These are phyloP conservation scores for Cercospora janseana DNA, from an alignment of 2,329 filamentous ascomycete genomes.

Conservation along the genomic window DNA sequence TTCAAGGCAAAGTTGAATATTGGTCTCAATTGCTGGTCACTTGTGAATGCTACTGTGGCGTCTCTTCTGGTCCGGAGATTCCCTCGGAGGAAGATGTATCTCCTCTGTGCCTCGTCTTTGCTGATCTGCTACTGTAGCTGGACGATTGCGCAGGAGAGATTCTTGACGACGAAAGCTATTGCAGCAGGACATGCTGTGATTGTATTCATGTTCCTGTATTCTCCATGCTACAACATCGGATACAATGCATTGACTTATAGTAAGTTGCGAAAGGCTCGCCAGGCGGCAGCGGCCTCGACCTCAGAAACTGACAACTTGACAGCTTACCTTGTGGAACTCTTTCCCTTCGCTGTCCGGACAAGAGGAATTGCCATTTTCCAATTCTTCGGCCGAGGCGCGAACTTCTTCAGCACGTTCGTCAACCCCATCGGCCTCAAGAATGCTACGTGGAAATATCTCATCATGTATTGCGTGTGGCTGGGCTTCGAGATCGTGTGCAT, in stretches of 20 bases:
- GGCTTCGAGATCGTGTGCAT: slow-evolving; percentile 44
- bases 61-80: slow-evolving; percentile 43
- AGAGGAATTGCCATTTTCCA: slow-evolving; percentile 60
- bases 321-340: slow-evolving; percentile 58
- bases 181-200: slow-evolving; percentile 43
- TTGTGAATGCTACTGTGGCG: slow-evolving; percentile 39
- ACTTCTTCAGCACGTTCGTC: slow-evolving; percentile 52
- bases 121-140: slow-evolving; percentile 44
- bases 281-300: neutral
- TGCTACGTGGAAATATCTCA: slow-evolving; percentile 47
- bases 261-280: neutral
- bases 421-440: slow-evolving; percentile 49
- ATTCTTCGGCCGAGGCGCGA: slow-evolving; percentile 52
- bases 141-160: slow-evolving; percentile 32
- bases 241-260: slow-evolving; percentile 65
- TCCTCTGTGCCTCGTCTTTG: slow-evolving; percentile 46
- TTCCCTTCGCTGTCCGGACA: slow-evolving; percentile 57
- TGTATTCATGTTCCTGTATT: slow-evolving; percentile 50
- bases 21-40: slow-evolving; percentile 42
- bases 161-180: slow-evolving; percentile 30
- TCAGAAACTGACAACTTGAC: neutral
- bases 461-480: slow-evolving; percentile 47
- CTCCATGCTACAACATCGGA: slow-evolving; percentile 61
- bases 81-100: slow-evolving; percentile 47
- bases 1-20: slow-evolving; percentile 42